A percentile compares a stretch with the other conserved stretches of the same genome.
phyloP scores from a whole-genome alignment of 2,329 filamentous ascomycete genomes.

The Aspergillus sp. region DNA sequence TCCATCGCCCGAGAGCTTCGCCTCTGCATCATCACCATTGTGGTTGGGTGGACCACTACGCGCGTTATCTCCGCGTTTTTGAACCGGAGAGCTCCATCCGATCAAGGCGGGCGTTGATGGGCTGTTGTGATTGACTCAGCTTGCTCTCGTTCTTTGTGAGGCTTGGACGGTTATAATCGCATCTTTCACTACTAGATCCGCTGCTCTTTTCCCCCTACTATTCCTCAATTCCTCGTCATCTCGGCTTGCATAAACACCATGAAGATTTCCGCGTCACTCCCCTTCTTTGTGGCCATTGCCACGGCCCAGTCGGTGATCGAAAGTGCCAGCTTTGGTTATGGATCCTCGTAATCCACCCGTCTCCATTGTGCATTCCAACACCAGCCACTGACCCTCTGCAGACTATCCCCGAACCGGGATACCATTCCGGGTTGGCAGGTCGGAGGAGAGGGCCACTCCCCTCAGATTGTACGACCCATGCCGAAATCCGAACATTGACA shows the following conservation, averaged over 20 bases:
- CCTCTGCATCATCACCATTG: conserved; percentile 49
- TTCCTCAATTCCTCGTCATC: no score
- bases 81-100: conserved; percentile 21
- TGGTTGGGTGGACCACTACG: conserved; percentile 47
- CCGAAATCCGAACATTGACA: not conserved
- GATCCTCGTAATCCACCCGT: conserved; percentile 51
- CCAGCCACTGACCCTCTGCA: conserved; percentile 28
- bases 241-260: conserved; percentile 37
- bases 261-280: conserved; percentile 40
- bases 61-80: conserved; percentile 36
- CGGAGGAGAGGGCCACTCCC: conserved; percentile 54
- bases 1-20: conserved; percentile 52
- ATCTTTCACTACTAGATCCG: conserved; percentile 3
- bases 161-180: not conserved
- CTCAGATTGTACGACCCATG: conserved; percentile 47
- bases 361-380: conserved; percentile 1
- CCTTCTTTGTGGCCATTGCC: conserved; percentile 49
- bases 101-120: conserved; percentile 7
- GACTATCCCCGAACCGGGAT: conserved; percentile 59
- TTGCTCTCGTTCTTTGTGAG: not conserved
- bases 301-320: conserved; percentile 68
- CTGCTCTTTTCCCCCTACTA: not conserved
- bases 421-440: conserved; percentile 57
- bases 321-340: conserved; percentile 75
- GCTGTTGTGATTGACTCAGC: conserved; percentile 1